These are phyloP conservation scores for Fusarium newnesense DNA, from an alignment of 2,329 filamentous ascomycete genomes.

Conservation along the genomic window DNA sequence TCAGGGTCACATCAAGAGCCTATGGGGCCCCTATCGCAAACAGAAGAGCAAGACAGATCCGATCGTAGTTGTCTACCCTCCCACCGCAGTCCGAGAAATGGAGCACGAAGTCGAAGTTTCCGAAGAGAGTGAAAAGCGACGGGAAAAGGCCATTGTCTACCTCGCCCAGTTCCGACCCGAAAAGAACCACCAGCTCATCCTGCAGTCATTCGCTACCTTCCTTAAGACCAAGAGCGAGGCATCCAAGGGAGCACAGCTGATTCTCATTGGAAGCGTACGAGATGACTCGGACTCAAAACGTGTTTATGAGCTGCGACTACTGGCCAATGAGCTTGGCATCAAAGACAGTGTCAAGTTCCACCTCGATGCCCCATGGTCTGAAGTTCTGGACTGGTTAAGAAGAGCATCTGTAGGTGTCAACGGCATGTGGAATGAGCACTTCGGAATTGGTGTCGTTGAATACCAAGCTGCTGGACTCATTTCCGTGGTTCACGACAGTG, in stretches of 20 bases:
- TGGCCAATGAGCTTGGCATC: slow-evolving; percentile 87
- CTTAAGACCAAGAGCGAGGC: slow-evolving; percentile 64
- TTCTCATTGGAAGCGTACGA: slow-evolving; percentile 92
- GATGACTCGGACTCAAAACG: slow-evolving; percentile 82
- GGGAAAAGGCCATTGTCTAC: slow-evolving; percentile 82
- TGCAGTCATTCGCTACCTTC: slow-evolving; percentile 85
- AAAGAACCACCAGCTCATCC: slow-evolving; percentile 91
- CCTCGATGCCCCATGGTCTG: slow-evolving; percentile 88
- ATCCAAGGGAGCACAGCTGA: slow-evolving; percentile 70
- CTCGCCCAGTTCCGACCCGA: slow-evolving; percentile 98
- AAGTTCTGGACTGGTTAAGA: slow-evolving; percentile 82
- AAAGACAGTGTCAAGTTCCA: slow-evolving; percentile 88
- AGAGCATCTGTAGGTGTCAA: slow-evolving; percentile 89
- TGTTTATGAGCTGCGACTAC: slow-evolving; percentile 87
- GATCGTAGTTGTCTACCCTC: slow-evolving; percentile 87
- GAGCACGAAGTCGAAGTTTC: slow-evolving; percentile 79
- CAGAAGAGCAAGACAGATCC: slow-evolving; percentile 59
- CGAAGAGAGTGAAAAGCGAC: slow-evolving; percentile 71
- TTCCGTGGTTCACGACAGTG: slow-evolving; percentile 91
- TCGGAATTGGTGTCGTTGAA: slow-evolving; percentile 97
- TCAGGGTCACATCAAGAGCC: slow-evolving; percentile 78
- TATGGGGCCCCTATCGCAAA: slow-evolving; percentile 76
- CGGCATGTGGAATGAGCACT: slow-evolving; percentile 99
- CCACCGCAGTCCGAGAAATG: slow-evolving; percentile 88
- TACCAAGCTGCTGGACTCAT: slow-evolving; percentile 96